Conservation (phyloP, 2,329 filamentous ascomycete genomes). For the Neonectria hederae region DNA sequence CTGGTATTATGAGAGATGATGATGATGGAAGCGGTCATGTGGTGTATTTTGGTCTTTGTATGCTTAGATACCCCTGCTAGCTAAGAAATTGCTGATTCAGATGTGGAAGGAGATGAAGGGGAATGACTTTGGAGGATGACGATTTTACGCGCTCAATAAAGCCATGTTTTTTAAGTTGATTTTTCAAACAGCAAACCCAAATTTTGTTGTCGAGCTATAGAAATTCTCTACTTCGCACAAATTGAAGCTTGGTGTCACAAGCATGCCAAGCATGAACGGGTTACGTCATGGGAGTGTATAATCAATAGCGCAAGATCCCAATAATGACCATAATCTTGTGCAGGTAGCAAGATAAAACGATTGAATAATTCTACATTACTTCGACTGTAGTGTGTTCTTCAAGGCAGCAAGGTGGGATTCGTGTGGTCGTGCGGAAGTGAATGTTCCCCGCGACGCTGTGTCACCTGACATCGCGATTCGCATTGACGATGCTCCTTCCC, state of each 20-base stretch:
- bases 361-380: background rate
- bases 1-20: slow-evolving; percentile 25
- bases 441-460: slow-evolving; percentile 20
- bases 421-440: background rate
- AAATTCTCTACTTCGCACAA: background rate
- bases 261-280: background rate
- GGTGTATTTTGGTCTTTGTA: slow-evolving; percentile 33
- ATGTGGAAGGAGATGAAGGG: slow-evolving; percentile 13
- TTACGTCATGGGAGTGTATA: background rate
- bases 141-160: slow-evolving; percentile 21
- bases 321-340: background rate
- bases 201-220: background rate
- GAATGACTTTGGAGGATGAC: slow-evolving; percentile 8
- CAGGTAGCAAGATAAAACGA: background rate
- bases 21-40: slow-evolving; percentile 26
- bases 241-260: background rate
- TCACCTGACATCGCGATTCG: slow-evolving; percentile 44
- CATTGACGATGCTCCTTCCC: slow-evolving; percentile 15
- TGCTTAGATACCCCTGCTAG: slow-evolving; percentile 42
- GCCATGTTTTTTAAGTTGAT: background rate
- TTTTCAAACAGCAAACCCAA: background rate
- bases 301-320: background rate
- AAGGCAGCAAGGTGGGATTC: background rate
- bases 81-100: slow-evolving; percentile 33
- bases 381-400: background rate